A percentile compares a stretch with the other conserved stretches of the same genome.
These are phyloP conservation scores for Mycena filopes DNA, from an alignment of 768 basidiomycete species.

Conservation along the genomic window DNA sequence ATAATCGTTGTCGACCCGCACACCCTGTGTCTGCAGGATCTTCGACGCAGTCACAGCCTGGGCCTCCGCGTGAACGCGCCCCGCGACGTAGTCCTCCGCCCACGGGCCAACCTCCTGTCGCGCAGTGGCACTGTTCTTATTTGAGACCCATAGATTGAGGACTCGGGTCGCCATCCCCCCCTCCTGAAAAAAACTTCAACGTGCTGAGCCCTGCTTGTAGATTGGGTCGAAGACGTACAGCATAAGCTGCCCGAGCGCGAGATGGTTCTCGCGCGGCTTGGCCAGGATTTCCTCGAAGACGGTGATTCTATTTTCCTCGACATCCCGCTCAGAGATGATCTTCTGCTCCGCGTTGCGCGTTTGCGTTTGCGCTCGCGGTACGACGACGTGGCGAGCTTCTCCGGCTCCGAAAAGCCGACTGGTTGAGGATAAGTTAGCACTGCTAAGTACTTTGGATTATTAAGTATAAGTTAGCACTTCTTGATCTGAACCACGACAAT, in stretches of 20 bases:
- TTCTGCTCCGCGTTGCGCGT: neutral
- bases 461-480: no score
- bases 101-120: slow-evolving; percentile 20
- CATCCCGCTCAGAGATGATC: neutral
- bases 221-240: slow-evolving; percentile 41
- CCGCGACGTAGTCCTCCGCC: neutral
- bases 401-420: no score
- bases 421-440: no score
- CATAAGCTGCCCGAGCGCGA: slow-evolving; percentile 36
- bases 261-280: slow-evolving; percentile 8
- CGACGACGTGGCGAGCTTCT: neutral
- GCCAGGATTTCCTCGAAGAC: slow-evolving; percentile 21
- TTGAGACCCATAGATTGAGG: slow-evolving; percentile 41
- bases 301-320: neutral
- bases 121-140: slow-evolving; percentile 30
- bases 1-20: no score
- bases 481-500: no score
- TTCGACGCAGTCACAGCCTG: neutral
- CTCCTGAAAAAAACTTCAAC: slow-evolving; percentile 40
- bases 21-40: neutral
- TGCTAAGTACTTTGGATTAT: no score
- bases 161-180: slow-evolving; percentile 27
- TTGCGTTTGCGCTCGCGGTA: neutral
- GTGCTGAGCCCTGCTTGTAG: slow-evolving; percentile 26
- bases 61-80: neutral